Evolutionary conservation across 140 eudicot species (phyloP), one percentile per base, ranked within the genome.

Genomic region (Bidens hawaiensis): DNA sequence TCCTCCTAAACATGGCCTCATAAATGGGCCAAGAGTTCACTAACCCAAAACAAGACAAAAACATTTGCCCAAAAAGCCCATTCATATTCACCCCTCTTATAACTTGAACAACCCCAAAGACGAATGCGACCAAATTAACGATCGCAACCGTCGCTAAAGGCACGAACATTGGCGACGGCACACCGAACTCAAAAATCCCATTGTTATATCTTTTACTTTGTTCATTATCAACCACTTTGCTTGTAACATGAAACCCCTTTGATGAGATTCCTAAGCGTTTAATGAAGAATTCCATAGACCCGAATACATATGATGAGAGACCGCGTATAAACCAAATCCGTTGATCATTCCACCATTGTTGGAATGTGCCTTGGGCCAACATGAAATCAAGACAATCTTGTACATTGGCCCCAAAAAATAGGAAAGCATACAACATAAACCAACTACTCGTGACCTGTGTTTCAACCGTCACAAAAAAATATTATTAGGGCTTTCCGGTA

Each of bases 341-440:
- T 65, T 85, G 94, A 26, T 83, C 81, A 30, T 63, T 85, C 89
- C 86, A 82, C 94, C 89, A 82, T 60, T 85, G 80, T 34, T 47
- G 68, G 15, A 82, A 70, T 8, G 83, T 79, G 10, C 86, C 84
- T 4, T 26, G 53, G 23, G 72, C 74, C 67, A 57, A 72, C 50
- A 82, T 68, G 68, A 62, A 79, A 33, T 82, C 94, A 8, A 85
- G 47, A 55, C 78, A 82, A 17, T 85, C 94, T 74, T 85, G 88
- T 52, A 60, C 76, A 33, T 85, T 65, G 46, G 89, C 84, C 34
- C 86, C 94, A 2, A 76, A 1, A 72, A 76, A 76, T 13, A 85
- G 73, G 59, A 85, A 85, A 4, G 72, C 64, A 13, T 82, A 82
- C 48, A 85, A 18, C 27, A 40, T 28, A 51, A 70, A 67, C 86